A percentile compares a stretch with the other conserved stretches of the same genome.
phyloP scores from a whole-genome alignment of 1,284 basidiomycete species.

The Rhodotorula glutinis region DNA sequence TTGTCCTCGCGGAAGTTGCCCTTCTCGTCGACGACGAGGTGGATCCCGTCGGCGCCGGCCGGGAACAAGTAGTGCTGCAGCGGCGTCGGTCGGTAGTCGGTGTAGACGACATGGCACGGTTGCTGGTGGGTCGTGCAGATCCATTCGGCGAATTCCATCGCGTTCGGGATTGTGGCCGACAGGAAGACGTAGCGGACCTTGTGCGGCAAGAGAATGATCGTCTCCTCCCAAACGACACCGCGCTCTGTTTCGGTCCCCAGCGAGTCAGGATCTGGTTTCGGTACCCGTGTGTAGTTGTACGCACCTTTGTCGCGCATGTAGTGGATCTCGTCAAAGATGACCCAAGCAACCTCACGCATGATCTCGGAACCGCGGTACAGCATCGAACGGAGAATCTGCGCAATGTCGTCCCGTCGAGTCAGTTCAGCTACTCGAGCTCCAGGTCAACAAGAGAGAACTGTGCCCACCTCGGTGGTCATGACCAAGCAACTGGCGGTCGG shows the following conservation, averaged over 20 bases:
- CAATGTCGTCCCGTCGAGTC: neutral
- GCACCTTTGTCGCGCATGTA: conserved; percentile 93
- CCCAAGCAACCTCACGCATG: conserved; percentile 99
- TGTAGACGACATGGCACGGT: conserved; percentile 98
- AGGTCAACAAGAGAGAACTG: neutral
- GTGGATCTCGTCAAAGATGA: conserved; percentile 99
- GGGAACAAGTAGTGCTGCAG: conserved; percentile 98
- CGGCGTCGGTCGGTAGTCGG: conserved; percentile 96
- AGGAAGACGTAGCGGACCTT: conserved; percentile 97
- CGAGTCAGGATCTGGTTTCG: too few relatives aligned
- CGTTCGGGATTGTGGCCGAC: conserved; percentile 99
- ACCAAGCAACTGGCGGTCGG: conserved; percentile 94
- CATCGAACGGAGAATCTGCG: conserved; percentile 95
- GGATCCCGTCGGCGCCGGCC: conserved; percentile 92
- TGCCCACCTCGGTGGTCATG: conserved; percentile 93
- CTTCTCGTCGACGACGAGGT: conserved; percentile 96
- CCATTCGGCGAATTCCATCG: conserved; percentile 99
- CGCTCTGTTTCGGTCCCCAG: conserved; percentile 47
- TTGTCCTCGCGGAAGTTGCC: conserved; percentile 96
- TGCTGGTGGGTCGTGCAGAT: conserved; percentile 96
- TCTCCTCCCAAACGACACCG: conserved; percentile 66
- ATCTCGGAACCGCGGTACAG: conserved; percentile 97
- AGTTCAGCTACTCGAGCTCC: too few relatives aligned
- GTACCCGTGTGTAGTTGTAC: too few relatives aligned
- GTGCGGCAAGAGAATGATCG: conserved; percentile 94